phyloP scores from a whole-genome alignment of 768 basidiomycete species.

The Hygrophoropsis aurantiaca region DNA sequence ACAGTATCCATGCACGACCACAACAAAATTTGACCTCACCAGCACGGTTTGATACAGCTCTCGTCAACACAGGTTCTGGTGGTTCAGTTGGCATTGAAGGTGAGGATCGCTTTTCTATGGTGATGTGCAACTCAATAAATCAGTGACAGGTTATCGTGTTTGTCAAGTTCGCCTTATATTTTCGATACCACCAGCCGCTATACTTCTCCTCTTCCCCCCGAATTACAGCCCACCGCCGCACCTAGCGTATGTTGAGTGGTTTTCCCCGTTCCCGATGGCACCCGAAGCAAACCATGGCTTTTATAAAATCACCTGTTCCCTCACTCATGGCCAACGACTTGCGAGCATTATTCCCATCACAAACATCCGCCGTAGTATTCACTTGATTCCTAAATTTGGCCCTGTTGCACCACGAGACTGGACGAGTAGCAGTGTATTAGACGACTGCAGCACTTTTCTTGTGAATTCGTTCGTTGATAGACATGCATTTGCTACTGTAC shows the following conservation, averaged over 20 bases:
- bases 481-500: conserved; percentile 25
- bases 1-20: conserved; percentile 33
- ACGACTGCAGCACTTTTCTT: conserved; percentile 27
- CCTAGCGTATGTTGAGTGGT: conserved; percentile 10
- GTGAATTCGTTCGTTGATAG: conserved; percentile 29
- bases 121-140: background rate
- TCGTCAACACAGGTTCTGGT: conserved; percentile 17
- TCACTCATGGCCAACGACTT: conserved; percentile 2
- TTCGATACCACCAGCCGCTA: conserved; percentile 5
- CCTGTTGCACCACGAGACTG: conserved; percentile 26
- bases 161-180: conserved; percentile 7
- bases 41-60: conserved; percentile 34
- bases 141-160: conserved; percentile 1
- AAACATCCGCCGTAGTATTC: conserved; percentile 24
- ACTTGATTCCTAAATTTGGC: conserved; percentile 34
- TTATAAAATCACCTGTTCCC: conserved; percentile 19
- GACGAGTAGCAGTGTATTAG: conserved; percentile 32
- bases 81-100: conserved; percentile 12
- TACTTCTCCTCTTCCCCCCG: conserved; percentile 11
- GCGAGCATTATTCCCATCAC: conserved; percentile 24
- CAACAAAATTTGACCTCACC: too few relatives aligned
- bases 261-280: conserved; percentile 19
- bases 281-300: conserved; percentile 20
- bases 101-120: background rate
- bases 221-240: conserved; percentile 17